A percentile compares a stretch with the other conserved stretches of the same genome.
These are phyloP conservation scores for Plasmodium inui DNA, from an alignment of 169 alveolate genomes.

Conservation along the genomic window DNA sequence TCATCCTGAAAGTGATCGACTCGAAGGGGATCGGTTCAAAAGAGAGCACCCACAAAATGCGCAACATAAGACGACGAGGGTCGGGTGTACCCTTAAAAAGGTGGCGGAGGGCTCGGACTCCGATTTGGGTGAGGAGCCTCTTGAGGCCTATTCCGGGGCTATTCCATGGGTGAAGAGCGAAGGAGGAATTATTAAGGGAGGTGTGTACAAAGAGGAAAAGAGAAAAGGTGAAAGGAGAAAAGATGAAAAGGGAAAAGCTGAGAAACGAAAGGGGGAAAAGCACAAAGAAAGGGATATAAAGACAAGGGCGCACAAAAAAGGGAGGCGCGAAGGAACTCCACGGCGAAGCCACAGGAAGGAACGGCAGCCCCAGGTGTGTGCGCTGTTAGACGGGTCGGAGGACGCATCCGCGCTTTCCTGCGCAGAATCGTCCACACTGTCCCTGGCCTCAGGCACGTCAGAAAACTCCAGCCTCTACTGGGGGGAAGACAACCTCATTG, in stretches of 20 bases:
- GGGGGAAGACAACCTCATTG: constrained; percentile 27
- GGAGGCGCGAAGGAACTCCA: neutral
- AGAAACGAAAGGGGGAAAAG: neutral
- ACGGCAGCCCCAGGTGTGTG: neutral
- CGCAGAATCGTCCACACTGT: neutral
- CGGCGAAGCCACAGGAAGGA: neutral
- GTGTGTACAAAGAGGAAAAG: neutral
- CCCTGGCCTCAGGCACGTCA: constrained; percentile 11
- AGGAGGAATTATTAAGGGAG: neutral
- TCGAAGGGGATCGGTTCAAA: neutral
- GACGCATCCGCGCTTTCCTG: neutral
- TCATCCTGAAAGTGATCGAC: neutral
- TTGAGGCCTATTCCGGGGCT: neutral
- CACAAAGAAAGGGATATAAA: neutral
- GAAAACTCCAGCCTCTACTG: neutral
- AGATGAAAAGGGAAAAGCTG: neutral
- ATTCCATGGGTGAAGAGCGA: neutral
- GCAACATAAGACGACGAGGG: neutral
- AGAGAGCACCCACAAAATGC: neutral
- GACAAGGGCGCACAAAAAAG: neutral
- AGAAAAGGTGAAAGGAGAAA: neutral
- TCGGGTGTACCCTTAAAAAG: neutral
- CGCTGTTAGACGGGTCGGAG: neutral
- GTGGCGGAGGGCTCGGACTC: neutral
- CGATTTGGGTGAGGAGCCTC: neutral